Base-by-base conservation (phyloP, 805 yeast species). In the Lachancea fermentati region DNA sequence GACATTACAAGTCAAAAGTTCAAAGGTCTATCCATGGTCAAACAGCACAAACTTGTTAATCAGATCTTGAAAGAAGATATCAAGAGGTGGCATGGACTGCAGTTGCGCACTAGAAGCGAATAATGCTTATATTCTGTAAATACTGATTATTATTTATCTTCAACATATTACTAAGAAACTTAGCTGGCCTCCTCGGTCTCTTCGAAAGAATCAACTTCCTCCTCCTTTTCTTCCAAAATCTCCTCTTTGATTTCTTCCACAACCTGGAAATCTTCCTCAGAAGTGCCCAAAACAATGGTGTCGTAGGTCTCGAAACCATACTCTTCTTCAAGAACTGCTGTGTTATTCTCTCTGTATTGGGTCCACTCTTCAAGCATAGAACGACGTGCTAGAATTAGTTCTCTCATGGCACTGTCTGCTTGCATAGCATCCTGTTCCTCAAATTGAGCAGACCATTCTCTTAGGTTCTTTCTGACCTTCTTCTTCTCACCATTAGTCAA, bases 341-440 rank as follows among this genome's bases (percentile, higher is more conserved):
- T 70, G 36, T 75, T 71, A 26, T 67, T 57, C 25, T 71, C 58
- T 72, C 97, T 79, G 80, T 86, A 93, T 30, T 72, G 63, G 54
- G 66, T 73, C 99, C 99, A 93, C 62, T 85, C 88, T 59, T 81
- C 81, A 60, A 88, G 74, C 59, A 81, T 69, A 55, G 75, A 73
- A 70, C 93, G 84, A 66, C 96, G 87, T 58, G 68, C 76, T 71
- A 86, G 73, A 63, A 88, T 88, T 50, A 87, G 73, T 62, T 88
- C 97, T 71, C 93, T 81, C 52, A 85, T 76, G 55, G 94, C 96
- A 55, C 88, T 83, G 56, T 85, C 83, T 44, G 93, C 95, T 67
- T 88, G 97, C 91, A 87, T 89, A 35, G 91, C 91, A 68, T 93
- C 99, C 48, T 75, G 72, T 68, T 88, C 96, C 52, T 91, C 97